These are phyloP conservation scores for Cyclotella distinguenda DNA, from an alignment of 108 stramenopile genomes.

Conservation along the genomic window DNA sequence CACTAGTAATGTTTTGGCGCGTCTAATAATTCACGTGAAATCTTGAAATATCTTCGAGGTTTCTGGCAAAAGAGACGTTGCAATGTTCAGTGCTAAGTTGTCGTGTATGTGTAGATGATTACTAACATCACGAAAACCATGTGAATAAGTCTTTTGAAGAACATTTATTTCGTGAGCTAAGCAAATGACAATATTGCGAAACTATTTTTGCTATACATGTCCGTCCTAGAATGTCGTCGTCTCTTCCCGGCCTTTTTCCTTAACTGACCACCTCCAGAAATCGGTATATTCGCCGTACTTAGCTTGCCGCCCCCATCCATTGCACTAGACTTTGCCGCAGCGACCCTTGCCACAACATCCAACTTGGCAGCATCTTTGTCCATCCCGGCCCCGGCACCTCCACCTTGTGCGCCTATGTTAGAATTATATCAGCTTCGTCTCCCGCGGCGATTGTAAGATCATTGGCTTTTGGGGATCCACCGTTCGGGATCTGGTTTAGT, in stretches of 20 bases:
- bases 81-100: no score
- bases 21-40: no score
- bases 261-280: slow-evolving; percentile 30
- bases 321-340: slow-evolving; percentile 43
- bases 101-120: no score
- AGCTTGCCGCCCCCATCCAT: slow-evolving; percentile 18
- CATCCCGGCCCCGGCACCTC: slow-evolving; percentile 78
- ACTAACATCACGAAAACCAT: no score
- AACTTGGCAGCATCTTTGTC: slow-evolving; percentile 85
- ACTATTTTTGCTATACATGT: no score
- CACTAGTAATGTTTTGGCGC: no score
- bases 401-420: slow-evolving; percentile 78
- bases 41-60: no score
- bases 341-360: slow-evolving; percentile 89
- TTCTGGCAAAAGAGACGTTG: no score
- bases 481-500: slow-evolving; percentile 93
- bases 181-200: no score
- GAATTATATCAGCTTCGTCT: slow-evolving; percentile 50
- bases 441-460: slow-evolving; percentile 80
- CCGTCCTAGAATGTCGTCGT: no score
- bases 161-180: no score
- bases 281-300: slow-evolving; percentile 61
- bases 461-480: slow-evolving; percentile 93
- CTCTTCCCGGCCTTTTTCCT: slow-evolving; percentile 42
- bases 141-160: no score